Evolutionary conservation across 73 alveolate genomes (phyloP), one percentile per base, ranked within the genome.

Genomic region (Loxodes magnus): DNA sequence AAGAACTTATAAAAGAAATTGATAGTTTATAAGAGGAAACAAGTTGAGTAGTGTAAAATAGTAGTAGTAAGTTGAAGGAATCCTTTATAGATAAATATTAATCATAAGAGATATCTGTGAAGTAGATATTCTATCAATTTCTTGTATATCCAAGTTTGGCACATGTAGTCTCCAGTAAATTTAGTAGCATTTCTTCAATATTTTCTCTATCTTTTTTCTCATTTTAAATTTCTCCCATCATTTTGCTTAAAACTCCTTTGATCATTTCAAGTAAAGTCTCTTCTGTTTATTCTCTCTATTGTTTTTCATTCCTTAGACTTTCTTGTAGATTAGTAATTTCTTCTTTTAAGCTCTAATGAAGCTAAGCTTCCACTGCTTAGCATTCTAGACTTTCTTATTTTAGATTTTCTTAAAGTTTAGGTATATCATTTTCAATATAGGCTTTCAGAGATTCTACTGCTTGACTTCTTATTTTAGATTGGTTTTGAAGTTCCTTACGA

Each of bases 191-290:
- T 24, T 62, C 76, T 30, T 62, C 68, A n/a, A 43, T 62, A n/a
- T 35, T 51, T 34, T 62, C 76, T 53, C 76, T 62, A 26, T 53
- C 68, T 29, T 35, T 30, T 29, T 67, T 55, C 58, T 62, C 76
- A 12, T 30, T 29, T 21, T 62, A 65, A 5, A 62, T 30, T 10
- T 62, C 76, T 17, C 38, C 39, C 31, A 28, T 22, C 9, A 62
- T 42, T 9, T 62, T 53, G 5, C 24, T 41, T 9, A 53, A 42
- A 28, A 56, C 64, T 12, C 34, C 68, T 25, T 53, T 33, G 15
- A 62, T 42, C 21, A 42, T 42, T 33, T 62, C 76, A 20, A 51
- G 65, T 55, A 62, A 29, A 0, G 54, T 56, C 36, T 62, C 64
- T 34, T 62, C 76, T 15, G 65, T 62, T 25, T 62, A 49, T 17